These are phyloP conservation scores for Clavariopsis aquatica DNA, from an alignment of 495 filamentous ascomycete genomes.

Conservation along the genomic window DNA sequence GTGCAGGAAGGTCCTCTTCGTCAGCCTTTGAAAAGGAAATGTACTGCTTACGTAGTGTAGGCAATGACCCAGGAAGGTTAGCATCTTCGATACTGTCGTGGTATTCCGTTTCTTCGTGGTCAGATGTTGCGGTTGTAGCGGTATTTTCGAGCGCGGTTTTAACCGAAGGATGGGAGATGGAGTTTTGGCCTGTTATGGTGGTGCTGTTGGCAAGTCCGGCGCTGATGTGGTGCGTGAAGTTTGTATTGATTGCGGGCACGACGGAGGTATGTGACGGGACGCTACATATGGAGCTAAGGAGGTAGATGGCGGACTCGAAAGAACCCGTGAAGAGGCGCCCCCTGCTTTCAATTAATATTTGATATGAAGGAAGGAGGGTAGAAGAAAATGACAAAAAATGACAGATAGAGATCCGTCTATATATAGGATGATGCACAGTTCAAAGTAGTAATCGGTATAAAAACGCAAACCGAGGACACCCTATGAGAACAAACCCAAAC, in stretches of 20 bases:
- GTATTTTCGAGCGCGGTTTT: conserved; percentile 48
- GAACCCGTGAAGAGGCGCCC: conserved; percentile 47
- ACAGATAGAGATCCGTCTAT: no score
- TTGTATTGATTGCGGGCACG: conserved; percentile 87
- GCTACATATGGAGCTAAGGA: conserved; percentile 68
- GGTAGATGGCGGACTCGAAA: conserved; percentile 48
- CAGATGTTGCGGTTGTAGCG: conserved; percentile 7
- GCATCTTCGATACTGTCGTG: conserved; percentile 71
- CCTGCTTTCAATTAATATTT: conserved; percentile 23
- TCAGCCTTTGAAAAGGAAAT: conserved; percentile 74
- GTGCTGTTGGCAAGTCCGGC: conserved; percentile 75
- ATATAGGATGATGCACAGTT: no score
- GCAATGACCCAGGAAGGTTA: conserved; percentile 81
- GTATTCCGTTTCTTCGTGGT: conserved; percentile 37
- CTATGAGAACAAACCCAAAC: neutral
- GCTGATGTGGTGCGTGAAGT: conserved; percentile 91
- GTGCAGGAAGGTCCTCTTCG: conserved; percentile 66
- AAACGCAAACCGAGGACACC: neutral
- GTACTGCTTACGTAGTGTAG: conserved; percentile 73
- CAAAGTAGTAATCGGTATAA: no score
- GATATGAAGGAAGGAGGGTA: no score
- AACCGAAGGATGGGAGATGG: conserved; percentile 80
- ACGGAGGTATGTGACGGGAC: conserved; percentile 74
- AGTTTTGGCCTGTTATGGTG: conserved; percentile 87
- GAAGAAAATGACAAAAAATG: no score